These are phyloP conservation scores for Abelmoschus esculentus DNA, from an alignment of 345 rosid genomes.

Conservation along the genomic window DNA sequence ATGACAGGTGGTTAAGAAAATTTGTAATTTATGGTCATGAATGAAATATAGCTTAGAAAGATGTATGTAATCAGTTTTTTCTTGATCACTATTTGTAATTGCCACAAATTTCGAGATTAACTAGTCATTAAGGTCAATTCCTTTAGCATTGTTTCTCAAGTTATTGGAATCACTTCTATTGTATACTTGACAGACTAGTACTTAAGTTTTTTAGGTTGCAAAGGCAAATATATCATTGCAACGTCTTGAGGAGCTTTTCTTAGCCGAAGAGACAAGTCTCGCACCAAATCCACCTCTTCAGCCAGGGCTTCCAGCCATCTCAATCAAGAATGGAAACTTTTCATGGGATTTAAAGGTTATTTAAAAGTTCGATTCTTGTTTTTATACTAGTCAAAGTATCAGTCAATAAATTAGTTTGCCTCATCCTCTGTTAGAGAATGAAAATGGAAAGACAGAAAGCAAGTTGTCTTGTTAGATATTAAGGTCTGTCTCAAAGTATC, in stretches of 20 bases:
- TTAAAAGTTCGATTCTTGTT: background rate
- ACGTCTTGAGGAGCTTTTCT: constrained; percentile 77
- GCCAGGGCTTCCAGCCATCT: constrained; percentile 63
- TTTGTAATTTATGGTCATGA: background rate
- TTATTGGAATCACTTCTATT: background rate
- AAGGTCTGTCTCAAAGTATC: background rate
- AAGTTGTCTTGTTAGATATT: background rate
- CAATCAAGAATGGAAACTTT: constrained; percentile 70
- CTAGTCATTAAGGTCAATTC: no score
- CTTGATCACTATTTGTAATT: no score
- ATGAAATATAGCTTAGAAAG: background rate
- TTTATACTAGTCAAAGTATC: background rate
- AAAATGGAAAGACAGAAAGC: background rate
- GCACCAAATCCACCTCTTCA: constrained; percentile 71
- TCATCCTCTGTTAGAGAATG: background rate
- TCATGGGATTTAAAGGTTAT: constrained; percentile 89
- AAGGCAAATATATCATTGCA: constrained; percentile 82
- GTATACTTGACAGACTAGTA: background rate
- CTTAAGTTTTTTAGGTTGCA: constrained; percentile 48
- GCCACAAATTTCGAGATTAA: no score
- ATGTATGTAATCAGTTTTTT: background rate
- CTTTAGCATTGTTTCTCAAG: background rate
- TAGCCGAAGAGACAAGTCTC: constrained; percentile 78
- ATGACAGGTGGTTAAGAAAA: background rate
- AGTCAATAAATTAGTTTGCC: background rate